Percentiles rank a stretch among this genome's conserved stretches.
Conservation (phyloP, 2,329 filamentous ascomycete genomes). For the Lecanicillium sp. region DNA sequence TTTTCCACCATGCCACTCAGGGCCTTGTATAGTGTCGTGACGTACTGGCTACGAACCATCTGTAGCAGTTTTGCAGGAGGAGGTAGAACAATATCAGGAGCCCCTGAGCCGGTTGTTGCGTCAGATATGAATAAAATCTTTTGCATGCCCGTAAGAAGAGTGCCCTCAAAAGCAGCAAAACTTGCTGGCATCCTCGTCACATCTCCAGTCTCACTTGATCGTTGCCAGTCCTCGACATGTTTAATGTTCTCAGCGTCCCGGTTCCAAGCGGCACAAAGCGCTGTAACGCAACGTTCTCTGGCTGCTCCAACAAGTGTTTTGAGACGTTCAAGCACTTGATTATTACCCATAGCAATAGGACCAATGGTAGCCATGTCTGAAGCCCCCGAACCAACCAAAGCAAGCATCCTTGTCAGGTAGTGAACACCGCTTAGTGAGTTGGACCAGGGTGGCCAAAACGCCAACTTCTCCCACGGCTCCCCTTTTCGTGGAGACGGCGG, state of each 20-base stretch:
- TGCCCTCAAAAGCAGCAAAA: slow-evolving; percentile 78
- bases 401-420: slow-evolving; percentile 75
- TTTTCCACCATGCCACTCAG: slow-evolving; percentile 96
- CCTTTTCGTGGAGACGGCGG: slow-evolving; percentile 69
- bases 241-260: slow-evolving; percentile 89
- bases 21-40: slow-evolving; percentile 87
- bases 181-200: slow-evolving; percentile 84
- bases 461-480: slow-evolving; percentile 85
- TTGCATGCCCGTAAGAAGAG: slow-evolving; percentile 78
- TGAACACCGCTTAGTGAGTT: slow-evolving; percentile 90
- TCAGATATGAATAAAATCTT: slow-evolving; percentile 92
- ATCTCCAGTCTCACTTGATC: slow-evolving; percentile 71
- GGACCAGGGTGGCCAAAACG: slow-evolving; percentile 91
- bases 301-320: slow-evolving; percentile 67
- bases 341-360: slow-evolving; percentile 50
- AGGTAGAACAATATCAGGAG: slow-evolving; percentile 70
- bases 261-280: slow-evolving; percentile 86
- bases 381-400: slow-evolving; percentile 76
- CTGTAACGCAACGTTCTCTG: slow-evolving; percentile 76
- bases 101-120: slow-evolving; percentile 64
- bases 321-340: slow-evolving; percentile 59
- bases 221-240: slow-evolving; percentile 87
- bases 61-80: slow-evolving; percentile 82
- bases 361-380: slow-evolving; percentile 74
- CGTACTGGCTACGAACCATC: slow-evolving; percentile 86